These are phyloP conservation scores for Juglanconis sp. DNA, from an alignment of 2,329 filamentous ascomycete species.

Conservation along the genomic window DNA sequence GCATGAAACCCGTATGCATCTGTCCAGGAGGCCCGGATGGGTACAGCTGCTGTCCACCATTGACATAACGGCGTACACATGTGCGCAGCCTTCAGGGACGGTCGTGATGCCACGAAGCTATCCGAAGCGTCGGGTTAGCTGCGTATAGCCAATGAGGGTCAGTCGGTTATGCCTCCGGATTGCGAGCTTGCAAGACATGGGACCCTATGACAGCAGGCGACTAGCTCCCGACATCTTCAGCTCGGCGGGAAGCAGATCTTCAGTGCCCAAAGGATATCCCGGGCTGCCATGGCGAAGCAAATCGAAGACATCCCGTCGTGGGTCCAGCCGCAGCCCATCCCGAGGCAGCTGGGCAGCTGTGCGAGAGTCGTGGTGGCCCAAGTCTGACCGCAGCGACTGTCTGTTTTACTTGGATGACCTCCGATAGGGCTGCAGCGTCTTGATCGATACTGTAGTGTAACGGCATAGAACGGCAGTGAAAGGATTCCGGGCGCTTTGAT, in stretches of 20 bases:
- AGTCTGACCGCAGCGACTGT: neutral
- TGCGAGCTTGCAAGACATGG: neutral
- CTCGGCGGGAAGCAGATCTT: neutral
- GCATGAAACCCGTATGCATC: neutral
- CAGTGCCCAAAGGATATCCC: neutral
- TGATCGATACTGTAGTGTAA: neutral
- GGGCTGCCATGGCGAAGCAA: neutral
- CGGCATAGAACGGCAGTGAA: neutral
- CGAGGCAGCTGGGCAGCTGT: neutral
- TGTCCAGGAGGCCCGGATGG: neutral
- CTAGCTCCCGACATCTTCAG: neutral
- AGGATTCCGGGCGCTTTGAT: neutral
- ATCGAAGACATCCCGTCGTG: neutral
- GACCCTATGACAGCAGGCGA: conserved; percentile 1
- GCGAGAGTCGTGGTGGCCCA: neutral
- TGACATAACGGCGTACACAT: neutral
- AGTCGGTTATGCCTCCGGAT: neutral
- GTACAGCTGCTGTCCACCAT: neutral
- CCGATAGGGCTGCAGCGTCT: neutral
- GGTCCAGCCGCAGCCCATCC: neutral
- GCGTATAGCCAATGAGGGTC: conserved; percentile 1
- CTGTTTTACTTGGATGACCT: neutral
- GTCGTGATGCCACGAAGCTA: neutral
- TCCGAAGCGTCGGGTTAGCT: neutral
- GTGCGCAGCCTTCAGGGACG: neutral